Conservation (phyloP, 139 green algal species). For the Nannochloris sp. region DNA sequence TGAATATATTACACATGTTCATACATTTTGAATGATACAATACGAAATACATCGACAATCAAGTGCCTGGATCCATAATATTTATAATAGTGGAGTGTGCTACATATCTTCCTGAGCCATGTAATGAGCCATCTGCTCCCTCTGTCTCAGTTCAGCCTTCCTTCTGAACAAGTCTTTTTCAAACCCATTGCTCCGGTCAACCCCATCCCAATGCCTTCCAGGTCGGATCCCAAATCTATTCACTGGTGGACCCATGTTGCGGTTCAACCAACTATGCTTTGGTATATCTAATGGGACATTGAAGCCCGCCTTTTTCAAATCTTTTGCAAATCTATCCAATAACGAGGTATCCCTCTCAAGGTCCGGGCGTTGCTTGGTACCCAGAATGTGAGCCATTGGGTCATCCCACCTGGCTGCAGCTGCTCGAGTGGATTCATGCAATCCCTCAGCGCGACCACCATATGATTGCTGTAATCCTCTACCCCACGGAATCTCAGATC, state of each 20-base stretch:
- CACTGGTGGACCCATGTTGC: constrained; percentile 53
- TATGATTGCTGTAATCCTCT: constrained; percentile 55
- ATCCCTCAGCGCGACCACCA: not conserved
- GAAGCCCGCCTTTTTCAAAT: constrained; percentile 67
- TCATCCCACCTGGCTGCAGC: constrained; percentile 68
- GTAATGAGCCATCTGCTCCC: constrained; percentile 46
- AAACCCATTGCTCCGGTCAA: constrained; percentile 91
- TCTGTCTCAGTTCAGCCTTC: constrained; percentile 33
- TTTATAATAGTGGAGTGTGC: not conserved
- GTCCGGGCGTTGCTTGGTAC: constrained; percentile 10
- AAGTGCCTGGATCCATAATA: too few relatives aligned
- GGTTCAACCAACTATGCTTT: constrained; percentile 82
- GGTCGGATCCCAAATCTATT: constrained; percentile 90
- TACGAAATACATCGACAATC: too few relatives aligned
- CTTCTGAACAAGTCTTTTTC: constrained; percentile 70
- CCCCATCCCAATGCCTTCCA: constrained; percentile 94
- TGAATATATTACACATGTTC: not conserved
- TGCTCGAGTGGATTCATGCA: constrained; percentile 37
- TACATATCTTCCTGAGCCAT: constrained; percentile 69
- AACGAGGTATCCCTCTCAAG: constrained; percentile 10
- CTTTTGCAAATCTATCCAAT: constrained; percentile 5
- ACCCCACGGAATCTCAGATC: constrained; percentile 60
- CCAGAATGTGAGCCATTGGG: constrained; percentile 74
- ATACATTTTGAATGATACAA: too few relatives aligned
- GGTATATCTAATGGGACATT: constrained; percentile 81